Evolutionary conservation across 768 basidiomycete species (phyloP), one percentile per base, ranked within the genome.

Genomic region (Porphyrellus cyaneotinctus): DNA sequence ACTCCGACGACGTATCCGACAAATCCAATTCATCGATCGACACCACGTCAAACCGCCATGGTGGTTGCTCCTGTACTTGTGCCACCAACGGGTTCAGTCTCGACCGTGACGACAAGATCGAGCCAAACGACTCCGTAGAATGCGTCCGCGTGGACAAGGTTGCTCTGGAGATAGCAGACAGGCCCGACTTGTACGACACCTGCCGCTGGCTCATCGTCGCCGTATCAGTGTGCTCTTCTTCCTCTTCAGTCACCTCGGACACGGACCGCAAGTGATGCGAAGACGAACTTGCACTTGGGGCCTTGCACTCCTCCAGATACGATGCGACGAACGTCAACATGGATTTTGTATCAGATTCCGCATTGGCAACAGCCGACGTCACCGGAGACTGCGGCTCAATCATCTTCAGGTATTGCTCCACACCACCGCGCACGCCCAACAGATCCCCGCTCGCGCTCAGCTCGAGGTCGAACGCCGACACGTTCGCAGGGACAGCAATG

Each of bases 1-100:
- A 66, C 36, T 82, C 78, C 1, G 87, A 88, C 14, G 85, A 87
- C 2, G 81, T 78, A 64, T 90, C 88, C 1, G 88, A 90, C n/a
- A 90, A 70, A 52, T 91, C 88, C 37, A 88, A 70, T 36, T 90
- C 89, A 61, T 91, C 88, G 43, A 90, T 81, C 7, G 87, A 86
- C 20, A 85, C 85, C 42, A 89, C 78, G 53, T 90, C 86, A 44
- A 88, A 81, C 54, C 73, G 75, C 81, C 78, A 87, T 26, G 75
- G 79, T 2, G 78, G 72, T 28, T 73, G 65, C 18, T 65, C 68
- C 42, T 71, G 69, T 2, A 69, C 68, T 45, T 71, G 65, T 26
- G 68, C 68, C 10, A 71, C 68, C 26, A 69, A 18, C 20, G 68
- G 69, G 38, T 69, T 69, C 33, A 69, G 47, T 12, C 43, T 43